Evolutionary conservation across 768 basidiomycete genomes (phyloP), one percentile per base, ranked within the genome.

Genomic region (Lanmaoa rubissima): DNA sequence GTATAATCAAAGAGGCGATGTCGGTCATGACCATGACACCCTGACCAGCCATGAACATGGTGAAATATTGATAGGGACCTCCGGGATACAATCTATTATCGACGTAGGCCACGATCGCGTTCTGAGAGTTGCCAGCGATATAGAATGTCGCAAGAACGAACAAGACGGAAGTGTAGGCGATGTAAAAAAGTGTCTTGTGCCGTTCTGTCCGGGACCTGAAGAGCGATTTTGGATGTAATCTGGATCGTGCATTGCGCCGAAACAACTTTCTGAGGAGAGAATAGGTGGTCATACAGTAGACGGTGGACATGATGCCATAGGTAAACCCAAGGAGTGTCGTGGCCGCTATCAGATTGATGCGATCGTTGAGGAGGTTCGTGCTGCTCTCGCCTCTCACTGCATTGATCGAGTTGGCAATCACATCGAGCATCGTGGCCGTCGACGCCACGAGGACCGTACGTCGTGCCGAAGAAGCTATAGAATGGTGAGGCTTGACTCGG

Each of bases 71-170:
- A 31, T 50, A 68, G 16, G 71, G 68, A 12, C 70, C 70, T 32
- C 57, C 66, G 1, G 60, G 60, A 35, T 64, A 73, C 24, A 59
- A 34, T 48, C 72, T 60, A 45, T 74, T 68, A 11, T 73, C 58
- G 41, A 73, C 60, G 48, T 65, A 73, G 54, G 61, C 63, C 7
- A 74, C 48, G 46, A 68, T 60, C 9, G 73, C 61, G 9, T 63
- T 62, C 43, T 64, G 66, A 38, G 69, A 67, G 51, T 68, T 73
- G 26, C 65, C 61, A 31, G 63, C 59, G n/a, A 62, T 61, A 42
- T 65, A 73, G 34, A 73, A 4, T 7, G 68, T 68, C 40, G 50
- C 68, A 11, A 72, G 48, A 26, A 66, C 42, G 38, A 74, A 74
- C 35, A 73, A 24, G 50, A 62, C 41, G 17, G 59, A 51, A 19